Evolutionary conservation across 2,329 filamentous ascomycete genomes (phyloP).

Genomic region (Neofusicoccum sp.): DNA sequence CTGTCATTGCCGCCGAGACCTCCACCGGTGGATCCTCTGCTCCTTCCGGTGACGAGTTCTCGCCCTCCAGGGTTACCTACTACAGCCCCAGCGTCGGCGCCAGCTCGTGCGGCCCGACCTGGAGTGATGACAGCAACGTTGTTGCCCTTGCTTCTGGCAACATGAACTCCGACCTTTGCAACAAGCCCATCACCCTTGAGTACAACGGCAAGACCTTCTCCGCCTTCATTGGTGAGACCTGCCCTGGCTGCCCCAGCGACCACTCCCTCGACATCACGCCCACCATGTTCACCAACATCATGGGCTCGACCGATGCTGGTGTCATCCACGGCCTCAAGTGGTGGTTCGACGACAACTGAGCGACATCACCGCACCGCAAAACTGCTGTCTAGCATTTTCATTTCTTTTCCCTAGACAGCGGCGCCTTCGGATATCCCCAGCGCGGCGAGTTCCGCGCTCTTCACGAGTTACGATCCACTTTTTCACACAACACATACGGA

Average conservation of each 20-base stretch:
- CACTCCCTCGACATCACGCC: conserved; percentile 36
- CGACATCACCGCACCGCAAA: not conserved
- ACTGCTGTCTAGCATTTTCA: not conserved
- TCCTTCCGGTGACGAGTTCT: not conserved
- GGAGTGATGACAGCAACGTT: conserved; percentile 30
- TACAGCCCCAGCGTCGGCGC: conserved; percentile 34
- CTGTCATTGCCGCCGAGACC: conserved; percentile 11
- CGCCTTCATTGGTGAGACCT: conserved; percentile 38
- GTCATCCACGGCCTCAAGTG: conserved; percentile 13
- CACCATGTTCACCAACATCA: conserved; percentile 34
- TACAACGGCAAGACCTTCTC: conserved; percentile 34
- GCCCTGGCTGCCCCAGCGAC: conserved; percentile 35
- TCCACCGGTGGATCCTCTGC: conserved; percentile 11
- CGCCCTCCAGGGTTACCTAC: conserved; percentile 32
- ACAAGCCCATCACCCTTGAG: conserved; percentile 35
- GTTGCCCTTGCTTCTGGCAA: conserved; percentile 34
- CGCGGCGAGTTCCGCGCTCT: conserved; percentile 13
- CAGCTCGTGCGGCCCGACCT: conserved; percentile 35
- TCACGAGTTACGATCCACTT: conserved; percentile 7
- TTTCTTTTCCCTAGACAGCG: conserved; percentile 5
- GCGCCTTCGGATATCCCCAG: not conserved
- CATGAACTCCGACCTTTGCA: conserved; percentile 40
- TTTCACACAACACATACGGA: not conserved
- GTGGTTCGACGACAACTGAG: conserved; percentile 10
- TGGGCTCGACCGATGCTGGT: conserved; percentile 21